A percentile compares a stretch with the other conserved stretches of the same genome.
phyloP scores from a whole-genome alignment of 345 rosid species.

The Salix caprea region DNA sequence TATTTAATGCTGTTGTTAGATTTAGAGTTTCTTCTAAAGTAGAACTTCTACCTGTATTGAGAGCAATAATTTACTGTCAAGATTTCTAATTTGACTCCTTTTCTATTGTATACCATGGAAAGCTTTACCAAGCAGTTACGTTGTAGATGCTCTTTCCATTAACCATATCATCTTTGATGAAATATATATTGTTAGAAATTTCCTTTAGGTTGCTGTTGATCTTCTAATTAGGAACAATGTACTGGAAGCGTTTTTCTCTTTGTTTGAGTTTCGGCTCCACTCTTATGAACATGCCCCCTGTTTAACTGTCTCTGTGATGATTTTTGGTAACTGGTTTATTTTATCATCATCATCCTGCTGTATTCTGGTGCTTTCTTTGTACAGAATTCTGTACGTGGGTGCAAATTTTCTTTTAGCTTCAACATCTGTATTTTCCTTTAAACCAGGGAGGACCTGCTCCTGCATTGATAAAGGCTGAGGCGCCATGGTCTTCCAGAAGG shows the following conservation, averaged over 20 bases:
- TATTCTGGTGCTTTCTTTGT: neutral
- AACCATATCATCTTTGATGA: neutral
- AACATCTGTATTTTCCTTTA: conserved; percentile 3
- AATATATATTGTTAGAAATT: neutral
- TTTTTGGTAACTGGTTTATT: neutral
- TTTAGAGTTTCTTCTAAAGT: neutral
- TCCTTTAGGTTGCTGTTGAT: neutral
- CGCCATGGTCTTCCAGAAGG: conserved; percentile 84
- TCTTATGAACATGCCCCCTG: neutral
- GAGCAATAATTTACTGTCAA: neutral
- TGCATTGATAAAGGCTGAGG: conserved; percentile 73
- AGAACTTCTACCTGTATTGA: neutral
- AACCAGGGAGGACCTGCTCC: conserved; percentile 70
- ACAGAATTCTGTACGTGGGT: conserved; percentile 3
- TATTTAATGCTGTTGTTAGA: neutral
- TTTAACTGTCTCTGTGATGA: neutral
- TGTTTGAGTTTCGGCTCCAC: neutral
- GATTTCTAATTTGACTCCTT: neutral
- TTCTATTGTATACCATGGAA: neutral
- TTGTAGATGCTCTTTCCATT: neutral
- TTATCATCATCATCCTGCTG: neutral
- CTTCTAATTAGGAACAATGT: neutral
- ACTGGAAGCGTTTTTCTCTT: neutral
- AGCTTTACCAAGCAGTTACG: neutral
- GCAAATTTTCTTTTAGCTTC: conserved; percentile 3